Conservation (phyloP, 2,329 filamentous ascomycete species). For the Ophiostoma ulmi region DNA sequence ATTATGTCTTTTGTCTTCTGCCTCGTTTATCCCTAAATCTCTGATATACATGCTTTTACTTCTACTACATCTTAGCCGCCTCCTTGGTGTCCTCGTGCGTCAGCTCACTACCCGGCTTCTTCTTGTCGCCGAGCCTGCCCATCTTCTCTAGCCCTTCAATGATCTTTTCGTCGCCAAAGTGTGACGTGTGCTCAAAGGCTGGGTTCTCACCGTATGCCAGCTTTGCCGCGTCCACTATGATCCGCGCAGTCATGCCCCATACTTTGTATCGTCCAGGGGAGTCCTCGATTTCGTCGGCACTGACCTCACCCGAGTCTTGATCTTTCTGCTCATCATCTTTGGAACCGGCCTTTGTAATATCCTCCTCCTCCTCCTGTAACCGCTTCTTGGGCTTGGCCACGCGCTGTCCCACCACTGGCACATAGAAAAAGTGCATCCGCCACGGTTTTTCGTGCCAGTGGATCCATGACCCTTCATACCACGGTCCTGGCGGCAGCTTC, state of each 20-base stretch:
- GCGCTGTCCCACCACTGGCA: slow-evolving; percentile 67
- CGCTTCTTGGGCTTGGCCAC: slow-evolving; percentile 53
- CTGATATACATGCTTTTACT: not conserved
- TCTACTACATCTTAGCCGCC: slow-evolving; percentile 38
- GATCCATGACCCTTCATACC: slow-evolving; percentile 83
- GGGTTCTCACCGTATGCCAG: slow-evolving; percentile 79
- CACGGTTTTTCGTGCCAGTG: slow-evolving; percentile 73
- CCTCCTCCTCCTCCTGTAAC: not conserved
- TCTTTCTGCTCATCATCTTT: slow-evolving; percentile 24
- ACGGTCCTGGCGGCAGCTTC: slow-evolving; percentile 51
- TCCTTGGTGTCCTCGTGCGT: slow-evolving; percentile 36
- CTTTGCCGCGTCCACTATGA: slow-evolving; percentile 80
- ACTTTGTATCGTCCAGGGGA: slow-evolving; percentile 65
- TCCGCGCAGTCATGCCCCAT: slow-evolving; percentile 91
- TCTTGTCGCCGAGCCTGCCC: slow-evolving; percentile 45
- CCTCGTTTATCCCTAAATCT: slow-evolving; percentile 13
- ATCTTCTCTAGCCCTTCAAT: slow-evolving; percentile 45
- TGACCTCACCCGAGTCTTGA: slow-evolving; percentile 26
- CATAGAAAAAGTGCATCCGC: slow-evolving; percentile 87
- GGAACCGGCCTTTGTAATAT: slow-evolving; percentile 20
- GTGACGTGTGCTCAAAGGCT: slow-evolving; percentile 66
- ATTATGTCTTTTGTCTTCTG: slow-evolving; percentile 11
- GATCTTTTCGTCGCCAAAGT: slow-evolving; percentile 50
- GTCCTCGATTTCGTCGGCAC: slow-evolving; percentile 34
- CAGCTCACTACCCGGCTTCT: slow-evolving; percentile 35